Conservation (phyloP, 305 asterid genomes). For the Plantago coronopus region DNA sequence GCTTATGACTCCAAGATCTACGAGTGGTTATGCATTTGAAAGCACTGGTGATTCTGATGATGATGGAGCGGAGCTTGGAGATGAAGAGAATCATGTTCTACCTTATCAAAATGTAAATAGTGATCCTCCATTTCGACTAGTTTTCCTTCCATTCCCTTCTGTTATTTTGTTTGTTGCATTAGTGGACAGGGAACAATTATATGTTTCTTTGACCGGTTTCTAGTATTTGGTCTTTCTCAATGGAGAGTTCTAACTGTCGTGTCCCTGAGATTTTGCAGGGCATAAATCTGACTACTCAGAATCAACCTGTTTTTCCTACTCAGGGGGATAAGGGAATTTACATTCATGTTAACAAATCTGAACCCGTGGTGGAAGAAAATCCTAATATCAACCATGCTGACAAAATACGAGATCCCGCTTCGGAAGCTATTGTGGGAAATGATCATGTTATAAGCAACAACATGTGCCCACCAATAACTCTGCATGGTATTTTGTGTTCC, state of each 20-base stretch:
- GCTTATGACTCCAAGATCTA: slow-evolving; percentile 57
- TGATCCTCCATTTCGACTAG: slow-evolving; percentile 8
- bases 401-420: slow-evolving; percentile 35
- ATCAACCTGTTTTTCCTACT: slow-evolving; percentile 33
- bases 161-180: background rate
- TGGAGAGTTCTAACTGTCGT: slow-evolving; percentile 14
- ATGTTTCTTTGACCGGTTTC: slow-evolving; percentile 15
- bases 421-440: slow-evolving; percentile 34
- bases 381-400: slow-evolving; percentile 35
- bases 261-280: slow-evolving; percentile 48
- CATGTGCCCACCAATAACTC: slow-evolving; percentile 38
- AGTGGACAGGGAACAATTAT: slow-evolving; percentile 4
- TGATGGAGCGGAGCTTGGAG: slow-evolving; percentile 50
- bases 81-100: slow-evolving; percentile 32
- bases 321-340: slow-evolving; percentile 44
- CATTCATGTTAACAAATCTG: slow-evolving; percentile 44
- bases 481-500: slow-evolving; percentile 54
- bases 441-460: slow-evolving; percentile 39
- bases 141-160: slow-evolving; percentile 3
- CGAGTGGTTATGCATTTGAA: slow-evolving; percentile 57
- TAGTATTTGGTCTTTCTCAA: slow-evolving; percentile 10
- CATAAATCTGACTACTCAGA: slow-evolving; percentile 32
- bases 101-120: slow-evolving; percentile 50
- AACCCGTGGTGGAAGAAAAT: slow-evolving; percentile 36
- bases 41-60: slow-evolving; percentile 65